Evolutionary conservation across 257 asterid species (phyloP), one percentile per base, ranked within the genome.

Genomic region (Lycium barbarum): DNA sequence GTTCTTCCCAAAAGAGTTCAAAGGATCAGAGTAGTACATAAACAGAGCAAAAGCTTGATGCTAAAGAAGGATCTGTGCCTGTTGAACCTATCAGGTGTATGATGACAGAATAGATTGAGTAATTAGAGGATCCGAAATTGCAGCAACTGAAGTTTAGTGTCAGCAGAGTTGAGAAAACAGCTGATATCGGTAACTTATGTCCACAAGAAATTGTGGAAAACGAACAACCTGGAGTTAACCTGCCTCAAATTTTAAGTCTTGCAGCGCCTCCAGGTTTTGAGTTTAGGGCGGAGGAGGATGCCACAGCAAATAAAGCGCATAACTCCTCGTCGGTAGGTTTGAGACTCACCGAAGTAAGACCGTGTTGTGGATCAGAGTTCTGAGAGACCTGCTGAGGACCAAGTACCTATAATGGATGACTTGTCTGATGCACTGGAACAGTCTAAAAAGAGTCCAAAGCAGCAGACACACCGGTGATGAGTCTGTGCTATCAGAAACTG

Each of bases 191-290:
- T 20, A 71, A 63, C 38, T 71, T n/a, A 11, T 36, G 45, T 58
- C 62, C 67, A 83, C 66, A 33, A 26, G 51, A 84, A 85, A 71
- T 67, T 63, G 84, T 66, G 33, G 88, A 76, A 74, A 13, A 5
- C 70, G 82, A 83, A 47, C 74, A 81, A 33, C 55, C 55, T 26
- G 78, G 87, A 26, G 83, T 85, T 43, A 13, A 47, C 20, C 65
- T 18, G 40, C 33, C 43, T 5, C 88, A 80, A 49, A 43, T 54
- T 73, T 83, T 82, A 3, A 72, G 84, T 70, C 89, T 88, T 17
- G 85, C 84, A 82, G 86, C 68, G 84, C 90, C 92, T 71, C 88
- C 93, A 3, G 87, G 91, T 74, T 88, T 87, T 79, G 92, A 91
- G 54, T 85, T 35, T 2, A 7, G 83, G 85, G 20, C 13, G 66